These are phyloP conservation scores for Diophrys appendiculata DNA, from an alignment of 73 alveolate genomes.

Conservation along the genomic window DNA sequence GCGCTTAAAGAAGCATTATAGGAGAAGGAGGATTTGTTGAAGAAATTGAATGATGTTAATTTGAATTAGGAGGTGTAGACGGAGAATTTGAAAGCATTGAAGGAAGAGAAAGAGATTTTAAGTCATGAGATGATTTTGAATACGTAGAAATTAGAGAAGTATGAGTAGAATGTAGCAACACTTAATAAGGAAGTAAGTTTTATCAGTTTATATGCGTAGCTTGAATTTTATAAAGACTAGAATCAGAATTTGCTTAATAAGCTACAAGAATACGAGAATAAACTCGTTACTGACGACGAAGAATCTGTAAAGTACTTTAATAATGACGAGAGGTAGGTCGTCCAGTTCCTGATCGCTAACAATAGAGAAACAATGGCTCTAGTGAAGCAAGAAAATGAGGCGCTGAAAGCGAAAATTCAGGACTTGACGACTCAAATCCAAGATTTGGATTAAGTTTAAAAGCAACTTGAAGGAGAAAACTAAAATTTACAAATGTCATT, in stretches of 20 bases:
- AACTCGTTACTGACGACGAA: too few species aligned
- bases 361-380: background rate
- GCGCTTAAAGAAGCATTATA: background rate
- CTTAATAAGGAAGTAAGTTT: too few species aligned
- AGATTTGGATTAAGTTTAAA: too few species aligned
- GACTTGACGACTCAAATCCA: slow-evolving; percentile 8
- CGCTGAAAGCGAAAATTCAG: slow-evolving; percentile 2
- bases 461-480: too few species aligned
- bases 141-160: background rate
- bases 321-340: background rate
- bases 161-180: background rate
- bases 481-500: too few species aligned
- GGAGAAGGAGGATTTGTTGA: too few species aligned
- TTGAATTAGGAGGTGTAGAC: too few species aligned
- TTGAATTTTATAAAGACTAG: background rate
- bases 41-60: too few species aligned
- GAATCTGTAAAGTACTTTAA: background rate
- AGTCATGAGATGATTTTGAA: background rate
- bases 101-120: background rate
- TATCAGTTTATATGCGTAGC: too few species aligned
- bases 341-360: background rate
- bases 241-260: background rate
- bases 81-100: too few species aligned
- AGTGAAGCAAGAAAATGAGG: background rate
- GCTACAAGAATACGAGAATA: background rate